Percentiles rank a stretch among this genome's conserved stretches.
Conservation (phyloP, 2,329 filamentous ascomycete species). For the Onygenales sp. region DNA sequence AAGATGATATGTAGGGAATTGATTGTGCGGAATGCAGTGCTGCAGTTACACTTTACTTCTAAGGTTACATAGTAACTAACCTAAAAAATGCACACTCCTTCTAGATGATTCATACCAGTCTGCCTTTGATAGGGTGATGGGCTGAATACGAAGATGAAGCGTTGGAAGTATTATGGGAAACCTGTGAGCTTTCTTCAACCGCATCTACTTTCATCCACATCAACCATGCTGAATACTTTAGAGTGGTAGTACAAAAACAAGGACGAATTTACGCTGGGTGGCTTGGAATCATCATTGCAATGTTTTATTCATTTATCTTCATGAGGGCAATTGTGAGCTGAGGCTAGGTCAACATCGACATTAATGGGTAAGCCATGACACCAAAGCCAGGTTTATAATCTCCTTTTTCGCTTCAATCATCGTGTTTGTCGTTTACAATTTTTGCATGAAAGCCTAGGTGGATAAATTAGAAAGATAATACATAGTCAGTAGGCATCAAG, state of each 20-base stretch:
- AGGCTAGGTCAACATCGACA: not conserved
- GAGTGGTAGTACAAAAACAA: too few species aligned
- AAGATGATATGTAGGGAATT: not conserved
- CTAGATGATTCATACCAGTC: too few species aligned
- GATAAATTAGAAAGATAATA: slow-evolving; percentile 12
- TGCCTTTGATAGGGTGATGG: too few species aligned
- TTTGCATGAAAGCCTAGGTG: slow-evolving; percentile 66
- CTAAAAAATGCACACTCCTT: too few species aligned
- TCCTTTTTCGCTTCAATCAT: not conserved
- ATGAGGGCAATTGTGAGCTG: not conserved
- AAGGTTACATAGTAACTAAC: too few species aligned
- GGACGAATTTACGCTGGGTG: too few species aligned
- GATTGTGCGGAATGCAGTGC: not conserved
- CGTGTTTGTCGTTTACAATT: slow-evolving; percentile 56
- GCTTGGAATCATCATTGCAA: not conserved
- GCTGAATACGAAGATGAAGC: too few species aligned
- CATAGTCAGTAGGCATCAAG: not conserved
- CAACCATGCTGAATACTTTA: too few species aligned
- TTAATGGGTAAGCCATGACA: not conserved
- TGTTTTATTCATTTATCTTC: not conserved
- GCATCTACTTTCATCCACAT: too few species aligned
- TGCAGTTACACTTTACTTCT: not conserved
- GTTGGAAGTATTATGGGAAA: too few species aligned
- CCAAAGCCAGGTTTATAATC: not conserved
- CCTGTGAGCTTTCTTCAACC: too few species aligned